phyloP scores from a whole-genome alignment of 306 rosid genomes.

The Cajanus cajan region DNA sequence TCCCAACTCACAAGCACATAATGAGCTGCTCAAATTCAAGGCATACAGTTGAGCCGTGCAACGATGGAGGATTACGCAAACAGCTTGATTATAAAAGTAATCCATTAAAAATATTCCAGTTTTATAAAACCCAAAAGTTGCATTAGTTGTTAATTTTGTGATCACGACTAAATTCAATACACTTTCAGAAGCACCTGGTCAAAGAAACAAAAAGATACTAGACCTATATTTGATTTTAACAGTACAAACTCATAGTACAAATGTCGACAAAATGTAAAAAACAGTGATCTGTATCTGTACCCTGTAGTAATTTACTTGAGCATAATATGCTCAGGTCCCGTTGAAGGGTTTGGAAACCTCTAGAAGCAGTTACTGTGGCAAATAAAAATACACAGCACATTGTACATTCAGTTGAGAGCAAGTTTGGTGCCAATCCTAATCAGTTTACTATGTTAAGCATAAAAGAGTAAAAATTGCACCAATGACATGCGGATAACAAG shows the following conservation, averaged over 20 bases:
- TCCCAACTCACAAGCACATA: not conserved
- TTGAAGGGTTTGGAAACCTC: not conserved
- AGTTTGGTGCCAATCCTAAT: not conserved
- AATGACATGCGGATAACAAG: not conserved
- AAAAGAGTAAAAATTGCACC: not conserved
- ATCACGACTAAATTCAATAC: not conserved
- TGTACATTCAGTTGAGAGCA: not conserved
- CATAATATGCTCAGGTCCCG: not conserved
- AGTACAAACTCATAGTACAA: not conserved
- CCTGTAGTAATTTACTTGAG: not conserved
- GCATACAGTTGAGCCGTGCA: not conserved
- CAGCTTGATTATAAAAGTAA: not conserved
- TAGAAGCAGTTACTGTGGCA: not conserved
- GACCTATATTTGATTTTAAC: not conserved
- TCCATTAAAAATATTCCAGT: not conserved
- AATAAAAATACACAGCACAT: not conserved
- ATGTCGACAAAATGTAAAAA: not conserved
- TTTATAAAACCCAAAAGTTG: not conserved
- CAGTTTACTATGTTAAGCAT: not conserved
- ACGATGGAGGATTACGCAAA: not conserved
- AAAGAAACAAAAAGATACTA: not conserved
- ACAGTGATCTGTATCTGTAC: not conserved
- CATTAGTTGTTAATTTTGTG: not conserved
- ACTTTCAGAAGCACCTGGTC: not conserved
- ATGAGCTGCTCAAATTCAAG: slow-evolving; percentile 1